Conservation (phyloP, 768 basidiomycete species). For the Ramaria sp. region DNA sequence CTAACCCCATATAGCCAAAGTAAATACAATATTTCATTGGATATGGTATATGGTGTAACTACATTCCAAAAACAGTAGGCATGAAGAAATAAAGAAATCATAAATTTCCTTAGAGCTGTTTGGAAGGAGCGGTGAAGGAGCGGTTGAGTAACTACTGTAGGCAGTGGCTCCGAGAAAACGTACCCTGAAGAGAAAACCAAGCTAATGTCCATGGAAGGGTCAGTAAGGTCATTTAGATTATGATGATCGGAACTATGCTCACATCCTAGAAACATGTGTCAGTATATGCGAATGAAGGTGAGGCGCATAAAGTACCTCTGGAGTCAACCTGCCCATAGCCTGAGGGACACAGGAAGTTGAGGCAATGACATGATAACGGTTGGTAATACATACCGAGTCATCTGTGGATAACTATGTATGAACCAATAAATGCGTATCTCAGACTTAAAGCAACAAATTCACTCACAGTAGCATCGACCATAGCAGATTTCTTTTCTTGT, state of each 20-base stretch:
- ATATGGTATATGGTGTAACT: too few relatives aligned
- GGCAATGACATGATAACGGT: not conserved
- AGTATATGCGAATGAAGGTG: constrained; percentile 25
- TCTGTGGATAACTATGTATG: constrained; percentile 48
- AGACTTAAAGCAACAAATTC: not conserved
- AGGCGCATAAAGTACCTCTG: constrained; percentile 28
- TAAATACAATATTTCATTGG: too few relatives aligned
- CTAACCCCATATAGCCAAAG: too few relatives aligned
- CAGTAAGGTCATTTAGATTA: not conserved
- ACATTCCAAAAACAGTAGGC: too few relatives aligned
- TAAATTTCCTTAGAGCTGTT: too few relatives aligned
- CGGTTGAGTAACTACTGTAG: not conserved
- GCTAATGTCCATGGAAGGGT: constrained; percentile 21
- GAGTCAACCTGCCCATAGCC: constrained; percentile 91
- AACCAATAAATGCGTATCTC: constrained; percentile 12
- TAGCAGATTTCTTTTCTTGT: constrained; percentile 96
- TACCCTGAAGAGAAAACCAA: constrained; percentile 50
- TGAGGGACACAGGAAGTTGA: constrained; percentile 21
- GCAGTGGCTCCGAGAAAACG: constrained; percentile 13
- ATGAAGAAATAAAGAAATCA: too few relatives aligned
- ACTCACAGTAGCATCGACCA: constrained; percentile 70
- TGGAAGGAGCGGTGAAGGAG: too few relatives aligned
- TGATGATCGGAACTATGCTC: constrained; percentile 13
- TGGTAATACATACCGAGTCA: constrained; percentile 45
- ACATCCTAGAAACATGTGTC: constrained; percentile 14